These are phyloP conservation scores for Phytopythium sindhum DNA, from an alignment of 352 stramenopile genomes.

Conservation along the genomic window DNA sequence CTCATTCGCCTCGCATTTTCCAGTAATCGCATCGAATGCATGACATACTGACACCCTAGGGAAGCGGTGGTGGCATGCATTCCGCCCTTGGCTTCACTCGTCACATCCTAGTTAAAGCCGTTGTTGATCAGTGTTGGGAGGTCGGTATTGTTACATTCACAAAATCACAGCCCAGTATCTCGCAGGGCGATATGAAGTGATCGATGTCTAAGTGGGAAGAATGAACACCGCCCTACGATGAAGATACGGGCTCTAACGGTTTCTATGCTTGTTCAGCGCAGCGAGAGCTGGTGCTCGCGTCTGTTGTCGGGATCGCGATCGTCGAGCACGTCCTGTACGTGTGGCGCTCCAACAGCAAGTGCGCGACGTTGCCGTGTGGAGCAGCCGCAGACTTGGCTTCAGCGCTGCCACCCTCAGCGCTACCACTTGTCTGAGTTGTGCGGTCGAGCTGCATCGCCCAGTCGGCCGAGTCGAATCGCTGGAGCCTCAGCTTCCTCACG, in stretches of 20 bases:
- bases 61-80: not conserved
- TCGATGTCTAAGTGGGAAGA: not conserved
- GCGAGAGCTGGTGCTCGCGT: slow-evolving; percentile 18
- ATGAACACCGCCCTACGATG: not conserved
- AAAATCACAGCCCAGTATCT: not conserved
- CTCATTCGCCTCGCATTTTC: too few species aligned
- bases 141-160: not conserved
- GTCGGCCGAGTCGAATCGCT: slow-evolving; percentile 76
- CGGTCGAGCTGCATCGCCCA: slow-evolving; percentile 45
- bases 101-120: not conserved
- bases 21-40: not conserved
- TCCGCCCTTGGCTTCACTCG: not conserved
- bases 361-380: slow-evolving; percentile 30
- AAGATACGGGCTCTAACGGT: too few species aligned
- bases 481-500: slow-evolving; percentile 48
- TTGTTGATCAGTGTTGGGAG: not conserved
- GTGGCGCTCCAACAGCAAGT: slow-evolving; percentile 61
- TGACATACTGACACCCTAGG: not conserved
- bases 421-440: not conserved
- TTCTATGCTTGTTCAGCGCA: slow-evolving; percentile 19
- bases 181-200: not conserved
- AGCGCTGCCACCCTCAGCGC: not conserved
- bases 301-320: slow-evolving; percentile 19
- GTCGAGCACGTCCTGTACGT: slow-evolving; percentile 46
- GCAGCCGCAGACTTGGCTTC: slow-evolving; percentile 1